These are phyloP conservation scores for Capronia americana DNA, from an alignment of 2,329 filamentous ascomycete species.

Conservation along the genomic window DNA sequence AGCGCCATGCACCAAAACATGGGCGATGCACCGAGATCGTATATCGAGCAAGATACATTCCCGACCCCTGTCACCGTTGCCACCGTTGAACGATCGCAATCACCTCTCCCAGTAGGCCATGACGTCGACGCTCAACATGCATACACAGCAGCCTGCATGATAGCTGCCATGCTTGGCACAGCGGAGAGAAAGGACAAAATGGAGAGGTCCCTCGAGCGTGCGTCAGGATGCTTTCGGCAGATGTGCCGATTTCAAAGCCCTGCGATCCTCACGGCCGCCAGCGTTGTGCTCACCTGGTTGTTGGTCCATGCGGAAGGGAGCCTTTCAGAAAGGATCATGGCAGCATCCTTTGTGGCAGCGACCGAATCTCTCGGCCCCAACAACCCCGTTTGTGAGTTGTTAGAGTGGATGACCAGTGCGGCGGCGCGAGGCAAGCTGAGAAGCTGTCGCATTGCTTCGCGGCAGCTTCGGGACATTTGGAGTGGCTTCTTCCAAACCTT, in stretches of 20 bases:
- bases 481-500: not conserved
- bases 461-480: not conserved
- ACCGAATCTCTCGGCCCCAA: not conserved
- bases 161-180: slow-evolving; percentile 12
- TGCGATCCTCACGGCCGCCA: slow-evolving; percentile 7
- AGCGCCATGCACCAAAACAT: not conserved
- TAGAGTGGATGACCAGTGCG: slow-evolving; percentile 19
- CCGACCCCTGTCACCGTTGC: not conserved
- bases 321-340: slow-evolving; percentile 12
- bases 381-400: not conserved
- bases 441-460: not conserved
- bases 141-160: slow-evolving; percentile 11
- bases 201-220: not conserved
- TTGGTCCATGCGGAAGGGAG: slow-evolving; percentile 16
- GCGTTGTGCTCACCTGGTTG: slow-evolving; percentile 14
- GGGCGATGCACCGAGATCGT: not conserved
- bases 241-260: slow-evolving; percentile 16
- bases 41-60: not conserved
- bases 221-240: not conserved
- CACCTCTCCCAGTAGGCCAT: not conserved
- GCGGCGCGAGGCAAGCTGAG: slow-evolving; percentile 1
- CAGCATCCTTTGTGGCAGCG: not conserved
- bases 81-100: not conserved
- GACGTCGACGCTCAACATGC: not conserved
- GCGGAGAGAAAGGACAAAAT: slow-evolving; percentile 2